Base-by-base conservation (phyloP, 2,329 filamentous ascomycete genomes). In the Colletotrichum sublineola region DNA sequence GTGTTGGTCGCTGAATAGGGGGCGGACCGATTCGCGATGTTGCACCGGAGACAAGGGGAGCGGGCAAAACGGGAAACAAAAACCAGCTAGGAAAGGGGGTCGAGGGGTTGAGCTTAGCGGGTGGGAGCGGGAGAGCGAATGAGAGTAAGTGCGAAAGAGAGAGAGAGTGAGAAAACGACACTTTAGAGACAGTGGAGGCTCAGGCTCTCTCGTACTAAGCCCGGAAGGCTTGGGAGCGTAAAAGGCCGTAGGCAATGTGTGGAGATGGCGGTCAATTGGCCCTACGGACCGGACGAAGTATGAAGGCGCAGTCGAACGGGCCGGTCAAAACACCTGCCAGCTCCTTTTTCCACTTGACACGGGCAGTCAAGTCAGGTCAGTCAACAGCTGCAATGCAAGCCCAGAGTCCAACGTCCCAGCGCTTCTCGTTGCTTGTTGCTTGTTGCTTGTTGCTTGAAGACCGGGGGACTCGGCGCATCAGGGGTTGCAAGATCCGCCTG, bases 151-250 rank as follows among this genome's bases (percentile, higher is more conserved):
- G 52, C 24, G 24, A 44, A 40, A 14, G 29, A 40, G 20, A 46
- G 44, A n/a, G 44, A 6, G 40, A 9, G 36, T 6, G 33, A 52
- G 63, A 44, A 68, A 68, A 64, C 65, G 46, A 60, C 53, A 72
- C 65, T 69, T 42, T 68, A 53, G 68, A 62, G 58, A 70, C 68
- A 50, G 63, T 71, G 68, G 68, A 66, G 60, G 58, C 58, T 48
- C 14, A 58, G 56, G 56, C 56, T 58, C 20, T 20, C 2, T 18
- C 6, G 56, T 36, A 24, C 40, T 29, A 64, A 42, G 56, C 50
- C 57, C 67, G 70, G 66, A 70, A 73, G 70, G 70, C 70, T 65
- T 73, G 66, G 60, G 66, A 72, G 60, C 57, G 64, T 29, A 44
- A 7, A 44, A 7, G 42, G 15, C 42, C 57, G 68, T 29, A 44